These are phyloP conservation scores for Fraxinus sp. DNA, from an alignment of 305 asterid genomes.

Conservation along the genomic window DNA sequence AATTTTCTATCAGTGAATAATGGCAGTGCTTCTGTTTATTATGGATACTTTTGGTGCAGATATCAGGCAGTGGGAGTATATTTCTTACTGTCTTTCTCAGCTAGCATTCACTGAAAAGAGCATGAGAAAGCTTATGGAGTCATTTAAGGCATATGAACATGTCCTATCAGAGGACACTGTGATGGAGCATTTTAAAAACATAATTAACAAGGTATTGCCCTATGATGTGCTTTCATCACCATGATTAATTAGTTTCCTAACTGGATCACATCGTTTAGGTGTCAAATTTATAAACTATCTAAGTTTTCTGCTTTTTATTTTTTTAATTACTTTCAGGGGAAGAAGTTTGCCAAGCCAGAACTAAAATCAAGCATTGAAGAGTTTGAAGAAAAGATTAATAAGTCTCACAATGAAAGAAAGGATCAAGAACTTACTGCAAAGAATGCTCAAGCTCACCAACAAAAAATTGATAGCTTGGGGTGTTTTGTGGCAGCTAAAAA, in stretches of 20 bases:
- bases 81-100: constrained; percentile 95
- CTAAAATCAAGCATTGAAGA: constrained; percentile 78
- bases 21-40: constrained; percentile 11
- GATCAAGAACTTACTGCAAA: constrained; percentile 72
- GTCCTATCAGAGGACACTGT: constrained; percentile 74
- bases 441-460: constrained; percentile 79
- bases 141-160: constrained; percentile 80
- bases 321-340: constrained; percentile 49
- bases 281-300: background rate
- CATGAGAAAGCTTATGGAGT: constrained; percentile 79
- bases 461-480: constrained; percentile 51
- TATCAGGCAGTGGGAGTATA: constrained; percentile 73
- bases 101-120: constrained; percentile 88
- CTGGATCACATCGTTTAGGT: background rate
- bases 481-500: constrained; percentile 37
- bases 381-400: constrained; percentile 76
- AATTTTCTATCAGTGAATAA: background rate
- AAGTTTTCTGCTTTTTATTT: constrained; percentile 4
- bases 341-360: constrained; percentile 89
- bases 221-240: background rate
- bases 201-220: constrained; percentile 69
- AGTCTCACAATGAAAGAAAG: constrained; percentile 71
- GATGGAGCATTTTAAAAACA: constrained; percentile 76
- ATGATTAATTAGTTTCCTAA: background rate
- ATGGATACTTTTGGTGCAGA: constrained; percentile 49